A percentile compares a stretch with the other conserved stretches of the same genome.
Evolutionary conservation across 2,329 filamentous ascomycete genomes (phyloP).

Genomic region (Epichloe coenophiala): DNA sequence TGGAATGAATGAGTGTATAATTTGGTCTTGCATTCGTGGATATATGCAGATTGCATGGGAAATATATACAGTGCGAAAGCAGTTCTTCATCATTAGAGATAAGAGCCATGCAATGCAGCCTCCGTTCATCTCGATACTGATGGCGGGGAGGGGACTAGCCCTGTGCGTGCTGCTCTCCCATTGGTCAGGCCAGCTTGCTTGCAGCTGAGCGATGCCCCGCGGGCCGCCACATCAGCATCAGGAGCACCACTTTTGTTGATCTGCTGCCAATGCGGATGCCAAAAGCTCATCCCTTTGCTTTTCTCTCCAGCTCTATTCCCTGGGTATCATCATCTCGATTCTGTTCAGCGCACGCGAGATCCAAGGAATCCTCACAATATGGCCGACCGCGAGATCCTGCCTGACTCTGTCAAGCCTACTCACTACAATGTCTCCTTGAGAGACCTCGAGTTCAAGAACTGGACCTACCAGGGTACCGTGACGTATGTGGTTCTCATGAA

Average conservation of each 20-base stretch:
- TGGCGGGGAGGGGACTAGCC: not conserved
- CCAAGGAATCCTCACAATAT: slow-evolving; percentile 26
- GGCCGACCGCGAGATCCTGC: slow-evolving; percentile 49
- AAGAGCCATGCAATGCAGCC: not conserved
- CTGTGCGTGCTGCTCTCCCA: not conserved
- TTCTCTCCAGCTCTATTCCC: slow-evolving; percentile 11
- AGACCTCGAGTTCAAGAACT: slow-evolving; percentile 61
- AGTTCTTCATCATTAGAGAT: too few species aligned
- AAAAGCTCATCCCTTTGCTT: not conserved
- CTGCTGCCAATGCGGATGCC: not conserved
- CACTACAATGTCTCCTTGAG: slow-evolving; percentile 78
- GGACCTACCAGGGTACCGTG: slow-evolving; percentile 74
- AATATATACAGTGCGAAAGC: not conserved
- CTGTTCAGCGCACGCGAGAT: slow-evolving; percentile 24
- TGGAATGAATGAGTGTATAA: too few species aligned
- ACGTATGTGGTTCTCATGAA: slow-evolving; percentile 24
- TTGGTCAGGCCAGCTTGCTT: not conserved
- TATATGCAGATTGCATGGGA: not conserved
- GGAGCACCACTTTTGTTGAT: not conserved
- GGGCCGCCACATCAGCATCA: not conserved
- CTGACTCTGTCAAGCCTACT: slow-evolving; percentile 56
- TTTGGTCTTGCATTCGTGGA: too few species aligned
- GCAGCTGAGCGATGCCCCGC: not conserved
- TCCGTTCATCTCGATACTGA: not conserved
- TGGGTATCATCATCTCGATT: slow-evolving; percentile 16